Percentiles rank a stretch among this genome's conserved stretches.
phyloP scores from a whole-genome alignment of 1,284 basidiomycete genomes.

The Marasmius oreades region DNA sequence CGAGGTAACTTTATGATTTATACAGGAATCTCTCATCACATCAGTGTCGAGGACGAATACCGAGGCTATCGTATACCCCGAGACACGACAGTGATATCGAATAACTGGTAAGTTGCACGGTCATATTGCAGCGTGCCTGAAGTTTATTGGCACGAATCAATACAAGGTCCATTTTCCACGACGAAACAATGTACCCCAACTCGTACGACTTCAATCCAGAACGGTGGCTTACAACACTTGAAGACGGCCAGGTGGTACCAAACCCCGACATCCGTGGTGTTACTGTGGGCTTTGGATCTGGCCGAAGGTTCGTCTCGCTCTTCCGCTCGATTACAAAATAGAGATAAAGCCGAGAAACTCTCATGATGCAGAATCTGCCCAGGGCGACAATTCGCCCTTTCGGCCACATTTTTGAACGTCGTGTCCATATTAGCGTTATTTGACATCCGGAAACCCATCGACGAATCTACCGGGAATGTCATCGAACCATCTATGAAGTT shows the following conservation, averaged over 20 bases:
- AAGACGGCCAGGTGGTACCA: background rate
- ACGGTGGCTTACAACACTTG: background rate
- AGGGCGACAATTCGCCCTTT: background rate
- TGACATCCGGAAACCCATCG: background rate
- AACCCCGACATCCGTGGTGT: background rate
- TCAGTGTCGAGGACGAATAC: background rate
- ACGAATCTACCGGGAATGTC: background rate
- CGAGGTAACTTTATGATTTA: background rate
- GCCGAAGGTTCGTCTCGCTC: background rate
- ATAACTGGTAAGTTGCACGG: background rate
- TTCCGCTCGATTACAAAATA: background rate
- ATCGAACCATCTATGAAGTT: background rate
- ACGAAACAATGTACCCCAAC: background rate
- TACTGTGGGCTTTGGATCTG: background rate
- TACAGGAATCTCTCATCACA: background rate
- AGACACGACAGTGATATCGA: background rate
- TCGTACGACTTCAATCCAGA: background rate
- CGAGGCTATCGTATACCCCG: background rate
- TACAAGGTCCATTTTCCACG: background rate
- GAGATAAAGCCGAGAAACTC: background rate
- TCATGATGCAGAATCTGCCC: background rate
- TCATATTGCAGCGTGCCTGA: too few species aligned
- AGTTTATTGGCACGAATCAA: background rate
- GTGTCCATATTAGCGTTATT: background rate
- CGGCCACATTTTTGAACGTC: background rate